phyloP scores from a whole-genome alignment of 2,329 filamentous ascomycete species.

The Penicillium sp. region DNA sequence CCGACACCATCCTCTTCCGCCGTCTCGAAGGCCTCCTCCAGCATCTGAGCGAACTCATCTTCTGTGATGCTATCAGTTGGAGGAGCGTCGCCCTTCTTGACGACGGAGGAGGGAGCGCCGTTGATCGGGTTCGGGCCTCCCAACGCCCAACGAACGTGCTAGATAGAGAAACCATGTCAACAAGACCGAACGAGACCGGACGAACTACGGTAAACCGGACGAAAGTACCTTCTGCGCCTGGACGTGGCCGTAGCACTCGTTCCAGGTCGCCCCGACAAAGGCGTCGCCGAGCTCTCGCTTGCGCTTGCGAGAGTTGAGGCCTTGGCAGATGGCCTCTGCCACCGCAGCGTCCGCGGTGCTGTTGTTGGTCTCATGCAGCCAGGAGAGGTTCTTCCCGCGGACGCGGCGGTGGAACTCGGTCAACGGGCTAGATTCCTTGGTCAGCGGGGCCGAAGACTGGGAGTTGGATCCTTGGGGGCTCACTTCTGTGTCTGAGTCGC shows the following conservation, averaged over 20 bases:
- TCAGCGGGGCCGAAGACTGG: slow-evolving; percentile 1
- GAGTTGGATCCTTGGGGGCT: slow-evolving; percentile 10
- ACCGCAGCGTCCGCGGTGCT: neutral
- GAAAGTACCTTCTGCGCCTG: slow-evolving; percentile 7
- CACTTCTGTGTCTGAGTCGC: slow-evolving; percentile 7
- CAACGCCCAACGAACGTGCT: neutral
- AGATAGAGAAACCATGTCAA: neutral
- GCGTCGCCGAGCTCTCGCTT: neutral
- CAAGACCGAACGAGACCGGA: neutral
- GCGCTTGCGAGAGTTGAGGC: slow-evolving; percentile 1
- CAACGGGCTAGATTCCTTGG: slow-evolving; percentile 6
- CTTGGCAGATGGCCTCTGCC: neutral
- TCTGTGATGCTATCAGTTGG: neutral
- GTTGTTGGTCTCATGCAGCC: slow-evolving; percentile 25
- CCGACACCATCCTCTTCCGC: neutral
- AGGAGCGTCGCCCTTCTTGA: neutral
- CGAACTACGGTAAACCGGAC: neutral
- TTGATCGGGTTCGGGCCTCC: neutral
- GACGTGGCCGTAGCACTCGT: neutral
- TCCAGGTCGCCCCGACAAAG: neutral
- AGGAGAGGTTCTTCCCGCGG: slow-evolving; percentile 35
- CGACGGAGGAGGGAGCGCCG: neutral
- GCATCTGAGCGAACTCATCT: neutral
- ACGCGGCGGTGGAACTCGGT: slow-evolving; percentile 28
- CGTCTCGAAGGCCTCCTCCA: neutral